A percentile compares a stretch with the other conserved stretches of the same genome.
phyloP scores from a whole-genome alignment of 306 rosid genomes.

The Cucurbita pepo region DNA sequence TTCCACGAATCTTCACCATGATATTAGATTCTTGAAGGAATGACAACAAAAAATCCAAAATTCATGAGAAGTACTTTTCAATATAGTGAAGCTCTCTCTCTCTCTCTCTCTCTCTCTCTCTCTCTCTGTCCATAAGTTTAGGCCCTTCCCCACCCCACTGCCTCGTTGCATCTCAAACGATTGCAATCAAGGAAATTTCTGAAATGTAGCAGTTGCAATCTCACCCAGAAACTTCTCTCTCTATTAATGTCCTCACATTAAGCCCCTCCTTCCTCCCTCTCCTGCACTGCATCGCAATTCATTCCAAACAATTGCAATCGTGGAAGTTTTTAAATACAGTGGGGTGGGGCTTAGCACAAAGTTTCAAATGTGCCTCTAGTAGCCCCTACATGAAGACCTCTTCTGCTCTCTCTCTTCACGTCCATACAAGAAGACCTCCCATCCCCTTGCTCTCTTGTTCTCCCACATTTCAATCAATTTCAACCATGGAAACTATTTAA shows the following conservation, averaged over 20 bases:
- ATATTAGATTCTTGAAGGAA: background rate
- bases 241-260: background rate
- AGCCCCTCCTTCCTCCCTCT: background rate
- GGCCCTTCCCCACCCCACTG: background rate
- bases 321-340: background rate
- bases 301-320: background rate
- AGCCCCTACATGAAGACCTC: background rate
- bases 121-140: background rate
- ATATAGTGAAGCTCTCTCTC: background rate
- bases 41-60: background rate
- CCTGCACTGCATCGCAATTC: background rate
- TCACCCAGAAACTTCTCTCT: background rate
- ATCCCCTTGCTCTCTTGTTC: background rate
- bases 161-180: background rate
- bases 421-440: background rate
- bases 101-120: conserved; percentile 5
- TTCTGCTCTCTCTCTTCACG: background rate
- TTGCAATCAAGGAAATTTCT: background rate
- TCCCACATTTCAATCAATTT: background rate
- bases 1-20: background rate
- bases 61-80: background rate
- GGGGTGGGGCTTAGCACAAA: background rate
- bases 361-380: background rate
- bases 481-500: background rate
- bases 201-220: background rate